phyloP scores from a whole-genome alignment of 2,329 filamentous ascomycete genomes.

The Karstenula rhodostoma region DNA sequence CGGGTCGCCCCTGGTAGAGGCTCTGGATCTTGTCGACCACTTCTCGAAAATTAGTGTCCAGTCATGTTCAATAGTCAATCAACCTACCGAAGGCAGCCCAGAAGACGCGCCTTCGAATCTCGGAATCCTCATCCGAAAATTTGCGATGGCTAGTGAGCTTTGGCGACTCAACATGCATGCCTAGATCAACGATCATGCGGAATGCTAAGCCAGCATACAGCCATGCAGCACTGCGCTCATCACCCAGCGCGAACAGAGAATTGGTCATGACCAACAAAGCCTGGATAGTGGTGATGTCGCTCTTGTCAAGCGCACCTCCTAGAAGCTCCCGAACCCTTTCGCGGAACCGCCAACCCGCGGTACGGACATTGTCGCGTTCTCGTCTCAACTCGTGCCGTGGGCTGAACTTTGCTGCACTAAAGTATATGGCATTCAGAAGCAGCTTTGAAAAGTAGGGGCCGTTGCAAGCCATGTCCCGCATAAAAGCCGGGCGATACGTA shows the following conservation, averaged over 20 bases:
- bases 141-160: constrained; percentile 25
- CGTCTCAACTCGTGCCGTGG: constrained; percentile 56
- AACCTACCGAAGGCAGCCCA: constrained; percentile 54
- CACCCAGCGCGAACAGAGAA: constrained; percentile 60
- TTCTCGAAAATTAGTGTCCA: constrained; percentile 18
- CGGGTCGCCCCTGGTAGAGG: constrained; percentile 63
- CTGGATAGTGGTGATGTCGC: constrained; percentile 63
- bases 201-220: constrained; percentile 66
- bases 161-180: constrained; percentile 57
- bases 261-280: constrained; percentile 62
- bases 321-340: constrained; percentile 58
- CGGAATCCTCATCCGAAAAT: constrained; percentile 57
- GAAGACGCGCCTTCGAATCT: constrained; percentile 55
- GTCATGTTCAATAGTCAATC: background rate
- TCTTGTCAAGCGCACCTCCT: constrained; percentile 56
- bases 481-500: constrained; percentile 60
- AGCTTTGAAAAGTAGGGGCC: constrained; percentile 66
- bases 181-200: constrained; percentile 63
- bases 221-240: constrained; percentile 64
- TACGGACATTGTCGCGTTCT: constrained; percentile 56
- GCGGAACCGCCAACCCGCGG: constrained; percentile 59
- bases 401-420: constrained; percentile 57
- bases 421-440: constrained; percentile 64
- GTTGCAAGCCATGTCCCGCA: constrained; percentile 57
- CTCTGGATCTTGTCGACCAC: constrained; percentile 62